Conservation (phyloP, 2,329 filamentous ascomycete species). For the Fusarium hostae region DNA sequence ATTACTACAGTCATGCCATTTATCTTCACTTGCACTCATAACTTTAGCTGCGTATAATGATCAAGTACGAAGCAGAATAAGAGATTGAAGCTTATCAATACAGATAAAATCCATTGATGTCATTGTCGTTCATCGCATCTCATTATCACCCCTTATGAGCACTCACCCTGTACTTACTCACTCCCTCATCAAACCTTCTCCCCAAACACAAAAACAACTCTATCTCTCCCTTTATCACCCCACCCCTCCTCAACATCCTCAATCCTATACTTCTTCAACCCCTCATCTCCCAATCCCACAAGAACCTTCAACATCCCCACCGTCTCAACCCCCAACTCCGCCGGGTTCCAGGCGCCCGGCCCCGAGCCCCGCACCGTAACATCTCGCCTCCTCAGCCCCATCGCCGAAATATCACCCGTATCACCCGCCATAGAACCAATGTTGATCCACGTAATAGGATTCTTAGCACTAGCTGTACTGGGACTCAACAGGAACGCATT, state of each 20-base stretch:
- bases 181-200: conserved; percentile 8
- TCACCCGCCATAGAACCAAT: conserved; percentile 59
- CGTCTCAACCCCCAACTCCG: conserved; percentile 40
- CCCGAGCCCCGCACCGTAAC: conserved; percentile 60
- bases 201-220: conserved; percentile 47
- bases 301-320: conserved; percentile 43
- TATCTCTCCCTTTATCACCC: conserved; percentile 35
- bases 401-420: conserved; percentile 54
- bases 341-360: conserved; percentile 55
- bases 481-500: conserved; percentile 55
- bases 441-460: conserved; percentile 63
- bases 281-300: conserved; percentile 35
- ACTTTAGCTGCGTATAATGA: too few relatives aligned
- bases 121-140: too few relatives aligned
- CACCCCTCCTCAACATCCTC: conserved; percentile 45
- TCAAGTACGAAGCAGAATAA: too few relatives aligned
- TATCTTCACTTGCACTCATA: too few relatives aligned
- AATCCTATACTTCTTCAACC: conserved; percentile 36
- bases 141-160: too few relatives aligned
- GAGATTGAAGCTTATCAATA: too few relatives aligned
- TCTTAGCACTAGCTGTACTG: conserved; percentile 46
- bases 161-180: neutral
- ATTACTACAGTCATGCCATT: too few relatives aligned
- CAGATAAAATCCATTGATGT: too few relatives aligned
- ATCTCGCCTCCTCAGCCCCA: conserved; percentile 59